Percentiles rank a stretch among this genome's conserved stretches.
phyloP scores from a whole-genome alignment of 306 rosid genomes.

The Vachellia pachyceras region DNA sequence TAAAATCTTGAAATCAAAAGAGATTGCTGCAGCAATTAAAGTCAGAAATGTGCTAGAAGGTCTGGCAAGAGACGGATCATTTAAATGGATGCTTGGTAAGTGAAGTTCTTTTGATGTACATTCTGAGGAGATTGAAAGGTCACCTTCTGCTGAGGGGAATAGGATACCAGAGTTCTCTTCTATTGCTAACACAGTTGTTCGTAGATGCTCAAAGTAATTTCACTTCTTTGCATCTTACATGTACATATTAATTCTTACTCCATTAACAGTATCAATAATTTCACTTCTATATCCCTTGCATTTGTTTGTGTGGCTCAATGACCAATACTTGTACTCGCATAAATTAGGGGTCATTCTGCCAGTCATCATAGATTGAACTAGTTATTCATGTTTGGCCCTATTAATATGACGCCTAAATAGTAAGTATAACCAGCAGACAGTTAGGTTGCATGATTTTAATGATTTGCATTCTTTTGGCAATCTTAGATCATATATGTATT shows the following conservation, averaged over 20 bases:
- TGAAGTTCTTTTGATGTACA: slow-evolving; percentile 71
- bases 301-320: slow-evolving; percentile 27
- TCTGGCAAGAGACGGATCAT: slow-evolving; percentile 85
- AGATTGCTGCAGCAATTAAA: slow-evolving; percentile 76
- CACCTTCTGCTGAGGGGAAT: slow-evolving; percentile 77
- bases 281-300: slow-evolving; percentile 5
- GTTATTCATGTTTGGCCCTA: neutral
- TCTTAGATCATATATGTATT: slow-evolving; percentile 35
- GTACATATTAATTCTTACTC: slow-evolving; percentile 14
- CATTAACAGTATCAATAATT: slow-evolving; percentile 4
- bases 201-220: slow-evolving; percentile 90
- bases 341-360: neutral
- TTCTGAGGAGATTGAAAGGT: slow-evolving; percentile 76
- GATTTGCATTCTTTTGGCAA: slow-evolving; percentile 23
- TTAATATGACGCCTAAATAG: neutral
- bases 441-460: neutral
- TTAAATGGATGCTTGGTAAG: slow-evolving; percentile 87
- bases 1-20: slow-evolving; percentile 32
- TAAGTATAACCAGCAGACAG: neutral
- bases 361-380: neutral
- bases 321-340: neutral
- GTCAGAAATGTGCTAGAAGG: slow-evolving; percentile 83
- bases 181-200: slow-evolving; percentile 81
- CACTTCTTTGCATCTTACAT: slow-evolving; percentile 13
- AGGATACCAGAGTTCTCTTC: slow-evolving; percentile 82